phyloP scores from a whole-genome alignment of 306 rosid genomes.

The Begonia peltatifolia region DNA sequence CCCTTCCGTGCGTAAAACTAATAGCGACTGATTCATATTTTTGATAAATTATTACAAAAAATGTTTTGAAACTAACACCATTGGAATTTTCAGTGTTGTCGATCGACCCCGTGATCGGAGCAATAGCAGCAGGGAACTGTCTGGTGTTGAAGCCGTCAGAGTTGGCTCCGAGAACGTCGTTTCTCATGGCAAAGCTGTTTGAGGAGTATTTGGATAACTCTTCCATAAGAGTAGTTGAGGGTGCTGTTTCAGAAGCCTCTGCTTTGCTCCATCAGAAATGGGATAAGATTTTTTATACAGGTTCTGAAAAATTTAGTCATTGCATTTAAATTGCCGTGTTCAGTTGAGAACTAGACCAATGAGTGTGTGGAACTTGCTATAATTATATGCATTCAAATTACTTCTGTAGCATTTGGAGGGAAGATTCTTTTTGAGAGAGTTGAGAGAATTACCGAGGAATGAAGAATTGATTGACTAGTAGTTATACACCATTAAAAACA shows the following conservation, averaged over 20 bases:
- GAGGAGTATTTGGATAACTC: slow-evolving; percentile 46
- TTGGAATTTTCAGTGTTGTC: slow-evolving; percentile 41
- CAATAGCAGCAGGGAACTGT: slow-evolving; percentile 62
- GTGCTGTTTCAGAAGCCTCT: slow-evolving; percentile 67
- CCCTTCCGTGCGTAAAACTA: slow-evolving; percentile 48
- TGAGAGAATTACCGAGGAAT: no score
- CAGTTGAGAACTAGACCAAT: no score
- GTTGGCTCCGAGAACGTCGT: slow-evolving; percentile 58
- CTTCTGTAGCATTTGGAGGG: no score
- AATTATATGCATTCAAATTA: no score
- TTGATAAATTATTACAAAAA: no score
- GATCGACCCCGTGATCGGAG: slow-evolving; percentile 75
- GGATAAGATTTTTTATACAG: slow-evolving; percentile 83
- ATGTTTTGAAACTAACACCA: no score
- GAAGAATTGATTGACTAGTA: no score
- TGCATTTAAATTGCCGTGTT: no score
- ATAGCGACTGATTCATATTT: background rate
- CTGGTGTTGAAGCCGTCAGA: slow-evolving; percentile 82
- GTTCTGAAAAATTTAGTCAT: slow-evolving; percentile 7
- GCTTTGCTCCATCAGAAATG: slow-evolving; percentile 66
- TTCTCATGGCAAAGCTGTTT: slow-evolving; percentile 31
- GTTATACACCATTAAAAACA: no score
- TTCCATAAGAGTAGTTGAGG: slow-evolving; percentile 62
- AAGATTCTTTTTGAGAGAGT: no score
- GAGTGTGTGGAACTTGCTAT: no score